phyloP scores from a whole-genome alignment of 495 filamentous ascomycete genomes.

The Talaromyces proteolyticus region DNA sequence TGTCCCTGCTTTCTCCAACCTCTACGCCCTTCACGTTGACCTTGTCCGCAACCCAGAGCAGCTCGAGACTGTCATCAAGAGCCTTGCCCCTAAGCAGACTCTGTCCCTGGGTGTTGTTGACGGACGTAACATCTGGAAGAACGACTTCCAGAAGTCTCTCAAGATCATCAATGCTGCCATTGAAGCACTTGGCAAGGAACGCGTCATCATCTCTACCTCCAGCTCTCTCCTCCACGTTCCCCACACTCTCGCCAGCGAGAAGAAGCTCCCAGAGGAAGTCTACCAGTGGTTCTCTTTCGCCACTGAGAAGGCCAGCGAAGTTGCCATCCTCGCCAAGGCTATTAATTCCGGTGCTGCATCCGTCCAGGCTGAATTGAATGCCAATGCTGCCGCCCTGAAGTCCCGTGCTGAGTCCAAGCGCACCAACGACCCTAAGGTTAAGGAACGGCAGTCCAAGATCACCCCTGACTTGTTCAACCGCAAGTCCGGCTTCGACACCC shows the following conservation, averaged over 20 bases:
- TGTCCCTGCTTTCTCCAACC: conserved; percentile 57
- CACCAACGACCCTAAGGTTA: conserved; percentile 94
- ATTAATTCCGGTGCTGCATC: conserved; percentile 83
- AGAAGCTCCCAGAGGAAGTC: conserved; percentile 89
- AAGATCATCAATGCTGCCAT: conserved; percentile 81
- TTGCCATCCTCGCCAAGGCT: conserved; percentile 92
- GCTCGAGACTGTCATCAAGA: conserved; percentile 69
- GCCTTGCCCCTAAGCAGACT: conserved; percentile 76
- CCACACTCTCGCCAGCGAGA: conserved; percentile 95
- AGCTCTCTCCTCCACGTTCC: conserved; percentile 96
- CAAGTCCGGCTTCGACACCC: conserved; percentile 75
- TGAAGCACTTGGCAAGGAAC: conserved; percentile 90
- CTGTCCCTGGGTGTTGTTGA: conserved; percentile 95
- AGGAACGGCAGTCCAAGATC: conserved; percentile 86
- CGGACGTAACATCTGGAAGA: conserved; percentile 99
- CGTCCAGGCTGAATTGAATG: conserved; percentile 80
- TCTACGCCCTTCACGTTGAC: conserved; percentile 87
- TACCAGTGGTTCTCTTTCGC: conserved; percentile 99
- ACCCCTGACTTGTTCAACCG: conserved; percentile 83
- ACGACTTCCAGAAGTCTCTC: conserved; percentile 87
- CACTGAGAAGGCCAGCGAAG: conserved; percentile 85
- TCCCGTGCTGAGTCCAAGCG: conserved; percentile 82
- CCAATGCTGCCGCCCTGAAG: conserved; percentile 88
- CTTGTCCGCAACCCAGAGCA: conserved; percentile 97
- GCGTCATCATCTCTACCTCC: conserved; percentile 93